Evolutionary conservation across 352 stramenopile species (phyloP).

Genomic region (Phytophthora citricola): DNA sequence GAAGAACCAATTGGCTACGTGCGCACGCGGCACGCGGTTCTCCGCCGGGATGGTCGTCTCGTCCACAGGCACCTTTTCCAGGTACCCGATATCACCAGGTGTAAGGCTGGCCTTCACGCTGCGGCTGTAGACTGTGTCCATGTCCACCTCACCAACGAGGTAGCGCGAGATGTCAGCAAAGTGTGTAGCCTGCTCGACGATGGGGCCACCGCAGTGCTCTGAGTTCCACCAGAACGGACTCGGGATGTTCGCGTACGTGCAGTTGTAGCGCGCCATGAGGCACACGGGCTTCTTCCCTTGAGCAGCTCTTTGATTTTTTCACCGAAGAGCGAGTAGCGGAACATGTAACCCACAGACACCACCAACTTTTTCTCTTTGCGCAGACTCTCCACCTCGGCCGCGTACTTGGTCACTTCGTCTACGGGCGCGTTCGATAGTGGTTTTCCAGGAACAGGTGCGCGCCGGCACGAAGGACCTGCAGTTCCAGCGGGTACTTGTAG

Average conservation of each 20-base stretch:
- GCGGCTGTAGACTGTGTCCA: slow-evolving; percentile 46
- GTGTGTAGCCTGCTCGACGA: slow-evolving; percentile 52
- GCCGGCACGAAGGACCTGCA: slow-evolving; percentile 37
- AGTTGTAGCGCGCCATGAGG: slow-evolving; percentile 48
- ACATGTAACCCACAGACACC: slow-evolving; percentile 50
- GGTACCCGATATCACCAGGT: slow-evolving; percentile 33
- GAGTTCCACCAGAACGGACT: slow-evolving; percentile 54
- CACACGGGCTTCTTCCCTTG: slow-evolving; percentile 40
- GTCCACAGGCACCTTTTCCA: slow-evolving; percentile 45
- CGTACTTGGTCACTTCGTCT: slow-evolving; percentile 39
- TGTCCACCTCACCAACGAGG: slow-evolving; percentile 43
- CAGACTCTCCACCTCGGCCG: slow-evolving; percentile 33
- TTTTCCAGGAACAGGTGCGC: slow-evolving; percentile 45
- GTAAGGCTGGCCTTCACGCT: slow-evolving; percentile 54
- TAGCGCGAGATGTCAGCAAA: slow-evolving; percentile 47
- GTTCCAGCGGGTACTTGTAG: slow-evolving; percentile 47
- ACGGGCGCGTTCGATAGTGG: slow-evolving; percentile 41
- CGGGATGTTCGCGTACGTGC: slow-evolving; percentile 41
- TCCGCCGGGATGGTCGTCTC: slow-evolving; percentile 25
- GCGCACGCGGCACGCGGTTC: slow-evolving; percentile 43
- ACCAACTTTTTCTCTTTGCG: slow-evolving; percentile 38
- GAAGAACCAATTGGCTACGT: slow-evolving; percentile 49
- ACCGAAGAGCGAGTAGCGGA: slow-evolving; percentile 41
- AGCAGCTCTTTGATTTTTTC: slow-evolving; percentile 44
- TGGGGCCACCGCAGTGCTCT: slow-evolving; percentile 44